Evolutionary conservation across 2,329 filamentous ascomycete genomes (phyloP).

Genomic region (Exophiala spinifera): DNA sequence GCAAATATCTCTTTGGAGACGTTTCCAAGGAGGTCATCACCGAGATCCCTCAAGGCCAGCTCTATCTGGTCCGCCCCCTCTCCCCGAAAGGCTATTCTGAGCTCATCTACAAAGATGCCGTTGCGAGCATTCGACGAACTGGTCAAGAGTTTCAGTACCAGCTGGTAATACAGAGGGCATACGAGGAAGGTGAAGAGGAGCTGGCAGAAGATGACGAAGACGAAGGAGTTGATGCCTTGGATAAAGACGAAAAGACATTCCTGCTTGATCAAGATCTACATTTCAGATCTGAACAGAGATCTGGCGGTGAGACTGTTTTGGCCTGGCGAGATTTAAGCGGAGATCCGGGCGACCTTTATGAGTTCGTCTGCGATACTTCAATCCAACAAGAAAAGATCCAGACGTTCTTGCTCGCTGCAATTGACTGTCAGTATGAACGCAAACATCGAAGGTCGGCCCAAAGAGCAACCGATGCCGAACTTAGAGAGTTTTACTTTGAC

Average conservation of each 20-base stretch:
- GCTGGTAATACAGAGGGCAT: conserved; percentile 90
- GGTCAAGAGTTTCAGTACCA: conserved; percentile 97
- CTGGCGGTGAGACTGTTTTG: conserved; percentile 78
- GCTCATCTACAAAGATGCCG: conserved; percentile 97
- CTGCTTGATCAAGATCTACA: conserved; percentile 88
- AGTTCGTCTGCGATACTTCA: conserved; percentile 87
- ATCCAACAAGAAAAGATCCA: conserved; percentile 68
- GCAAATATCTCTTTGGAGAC: conserved; percentile 89
- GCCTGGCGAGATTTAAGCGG: conserved; percentile 95
- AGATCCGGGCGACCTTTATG: conserved; percentile 91
- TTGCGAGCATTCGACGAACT: conserved; percentile 85
- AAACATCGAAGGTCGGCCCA: conserved; percentile 81
- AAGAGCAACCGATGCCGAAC: conserved; percentile 75
- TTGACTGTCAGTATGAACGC: conserved; percentile 96
- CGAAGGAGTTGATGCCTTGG: conserved; percentile 71
- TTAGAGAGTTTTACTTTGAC: conserved; percentile 77
- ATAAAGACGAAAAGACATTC: conserved; percentile 97
- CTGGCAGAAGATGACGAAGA: conserved; percentile 88
- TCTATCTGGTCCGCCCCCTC: conserved; percentile 91
- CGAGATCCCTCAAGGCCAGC: conserved; percentile 90
- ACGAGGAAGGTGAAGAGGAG: conserved; percentile 96
- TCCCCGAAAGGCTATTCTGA: conserved; percentile 98
- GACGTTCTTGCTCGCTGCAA: conserved; percentile 76
- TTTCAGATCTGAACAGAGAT: conserved; percentile 78
- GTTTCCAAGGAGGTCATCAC: conserved; percentile 87